phyloP scores from a whole-genome alignment of 75 land plant genomes.

The Selaginella moellendorffii region DNA sequence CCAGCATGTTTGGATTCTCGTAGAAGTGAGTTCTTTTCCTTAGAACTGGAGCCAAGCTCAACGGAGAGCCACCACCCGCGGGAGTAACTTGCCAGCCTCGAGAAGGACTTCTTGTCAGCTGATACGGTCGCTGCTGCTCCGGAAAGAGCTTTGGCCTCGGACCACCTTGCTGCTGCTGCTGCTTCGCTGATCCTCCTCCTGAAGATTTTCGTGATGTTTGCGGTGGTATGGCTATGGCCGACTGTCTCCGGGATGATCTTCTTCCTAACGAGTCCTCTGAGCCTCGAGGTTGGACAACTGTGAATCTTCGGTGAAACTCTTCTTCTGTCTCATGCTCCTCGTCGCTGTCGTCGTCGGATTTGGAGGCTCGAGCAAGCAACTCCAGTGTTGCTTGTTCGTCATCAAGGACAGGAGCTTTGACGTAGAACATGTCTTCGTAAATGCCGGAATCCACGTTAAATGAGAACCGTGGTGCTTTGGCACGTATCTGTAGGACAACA shows the following conservation, averaged over 20 bases:
- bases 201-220: neutral
- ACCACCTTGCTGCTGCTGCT: neutral
- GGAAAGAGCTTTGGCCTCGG: neutral
- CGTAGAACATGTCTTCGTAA: neutral
- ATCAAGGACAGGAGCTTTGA: neutral
- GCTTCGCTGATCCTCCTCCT: neutral
- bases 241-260: neutral
- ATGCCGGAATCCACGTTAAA: neutral
- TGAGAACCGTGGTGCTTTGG: neutral
- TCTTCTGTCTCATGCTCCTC: neutral
- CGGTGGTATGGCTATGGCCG: neutral
- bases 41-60: neutral
- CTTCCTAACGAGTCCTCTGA: neutral
- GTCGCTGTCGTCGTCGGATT: neutral
- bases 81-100: neutral
- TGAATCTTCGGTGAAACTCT: neutral
- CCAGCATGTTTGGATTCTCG: neutral
- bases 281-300: neutral
- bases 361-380: neutral
- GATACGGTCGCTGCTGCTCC: neutral
- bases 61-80: too few species aligned
- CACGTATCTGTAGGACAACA: neutral
- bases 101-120: neutral
- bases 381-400: neutral
- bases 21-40: neutral